Evolutionary conservation across 768 basidiomycete species (phyloP).

Genomic region (Auriscalpium vulgare): DNA sequence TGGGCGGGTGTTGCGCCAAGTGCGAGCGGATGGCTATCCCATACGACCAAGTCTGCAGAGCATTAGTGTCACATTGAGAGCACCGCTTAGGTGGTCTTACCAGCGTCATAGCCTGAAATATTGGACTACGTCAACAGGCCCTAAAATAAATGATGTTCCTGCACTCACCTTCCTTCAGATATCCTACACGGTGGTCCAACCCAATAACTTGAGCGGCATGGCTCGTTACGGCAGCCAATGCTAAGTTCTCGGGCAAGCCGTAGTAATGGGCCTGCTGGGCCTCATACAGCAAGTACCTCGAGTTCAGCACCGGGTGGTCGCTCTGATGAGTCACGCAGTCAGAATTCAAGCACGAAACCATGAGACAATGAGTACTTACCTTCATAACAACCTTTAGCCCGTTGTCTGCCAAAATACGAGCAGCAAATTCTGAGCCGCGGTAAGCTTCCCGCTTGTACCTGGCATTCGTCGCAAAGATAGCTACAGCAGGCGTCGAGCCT

Average conservation of each 20-base stretch:
- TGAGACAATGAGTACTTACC: constrained; percentile 22
- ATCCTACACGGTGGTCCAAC: constrained; percentile 69
- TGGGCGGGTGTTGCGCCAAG: constrained; percentile 77
- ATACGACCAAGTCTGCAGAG: constrained; percentile 40
- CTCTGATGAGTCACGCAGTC: constrained; percentile 18
- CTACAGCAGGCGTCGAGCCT: constrained; percentile 60
- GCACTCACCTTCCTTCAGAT: constrained; percentile 44
- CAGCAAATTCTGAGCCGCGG: constrained; percentile 57
- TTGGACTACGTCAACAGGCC: not conserved
- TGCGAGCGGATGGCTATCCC: constrained; percentile 72
- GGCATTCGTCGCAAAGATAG: constrained; percentile 75
- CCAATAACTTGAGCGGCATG: constrained; percentile 67
- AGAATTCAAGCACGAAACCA: not conserved
- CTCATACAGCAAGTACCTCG: constrained; percentile 48
- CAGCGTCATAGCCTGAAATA: constrained; percentile 58
- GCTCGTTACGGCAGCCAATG: constrained; percentile 62
- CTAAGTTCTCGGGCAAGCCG: constrained; percentile 56
- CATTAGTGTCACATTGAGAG: not conserved
- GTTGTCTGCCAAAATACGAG: constrained; percentile 48
- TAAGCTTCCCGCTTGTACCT: constrained; percentile 56
- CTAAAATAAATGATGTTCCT: too few species aligned
- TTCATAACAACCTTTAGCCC: constrained; percentile 58
- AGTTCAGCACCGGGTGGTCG: constrained; percentile 48
- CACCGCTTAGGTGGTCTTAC: constrained; percentile 13
- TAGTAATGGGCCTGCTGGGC: constrained; percentile 65